Base-by-base conservation (phyloP, 257 asterid genomes). In the Fraxinus excelsior region DNA sequence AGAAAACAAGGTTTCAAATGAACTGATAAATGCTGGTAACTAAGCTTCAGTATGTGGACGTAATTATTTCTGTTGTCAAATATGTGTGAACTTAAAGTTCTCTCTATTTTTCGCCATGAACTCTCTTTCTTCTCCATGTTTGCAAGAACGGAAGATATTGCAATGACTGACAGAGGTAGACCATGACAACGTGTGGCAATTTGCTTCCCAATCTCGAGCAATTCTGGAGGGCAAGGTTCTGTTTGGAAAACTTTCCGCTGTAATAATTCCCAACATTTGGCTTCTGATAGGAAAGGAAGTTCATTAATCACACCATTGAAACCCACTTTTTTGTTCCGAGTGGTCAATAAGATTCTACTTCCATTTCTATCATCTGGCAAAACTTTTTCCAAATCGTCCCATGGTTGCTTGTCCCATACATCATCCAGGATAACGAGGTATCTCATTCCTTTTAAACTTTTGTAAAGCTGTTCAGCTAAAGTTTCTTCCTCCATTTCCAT, bases 391-490 rank as follows among this genome's bases (percentile, higher is more conserved):
- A 31, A 0, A 3, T 64, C 82, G 9, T 76, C 60, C 86, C 82
- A 76, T 0, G 32, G 77, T 18, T 0, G 2, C 14, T 53, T 3
- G 5, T 51, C 23, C 85, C 87, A 81, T 74, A 84, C 21, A 71
- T 84, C 88, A 75, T 81, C 87, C 44, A 84, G 3, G 2, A 81
- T 35, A n/a, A 84, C 16, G 4, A 84, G 77, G 76, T 78, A 84
- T 79, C 74, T 78, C 68, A 23, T 28, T 13, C 72, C 37, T 70
- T 40, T 67, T 35, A 81, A 75, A 64, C 68, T 51, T 37, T 40
- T 71, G 74, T 75, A 67, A 65, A 84, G 79, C 78, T 70, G 58
- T 58, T 68, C n/a, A 16, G 58, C 73, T 16, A 73, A n/a, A 29
- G 60, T 72, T 60, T 76, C 75, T 21, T 64, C 78, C 32, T 51